These are phyloP conservation scores for Lanmaoa rubissima DNA, from an alignment of 768 basidiomycete species.

Conservation along the genomic window DNA sequence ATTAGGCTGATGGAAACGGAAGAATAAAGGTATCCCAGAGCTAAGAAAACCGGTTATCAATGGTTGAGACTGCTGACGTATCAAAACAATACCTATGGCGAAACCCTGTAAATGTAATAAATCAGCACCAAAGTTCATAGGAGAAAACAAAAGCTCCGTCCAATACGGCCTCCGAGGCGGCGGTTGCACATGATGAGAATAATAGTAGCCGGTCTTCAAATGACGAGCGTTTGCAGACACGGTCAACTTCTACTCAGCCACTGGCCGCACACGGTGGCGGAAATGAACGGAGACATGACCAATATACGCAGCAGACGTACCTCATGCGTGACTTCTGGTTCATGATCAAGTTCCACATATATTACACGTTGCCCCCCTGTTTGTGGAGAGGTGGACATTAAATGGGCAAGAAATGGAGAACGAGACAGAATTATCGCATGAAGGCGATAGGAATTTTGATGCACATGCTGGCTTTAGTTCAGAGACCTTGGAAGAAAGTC, in stretches of 20 bases:
- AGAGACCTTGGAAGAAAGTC: slow-evolving; percentile 10
- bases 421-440: slow-evolving; percentile 86
- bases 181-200: slow-evolving; percentile 14
- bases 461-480: slow-evolving; percentile 54
- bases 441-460: slow-evolving; percentile 70
- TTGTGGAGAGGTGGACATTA: slow-evolving; percentile 81
- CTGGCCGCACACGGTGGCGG: slow-evolving; percentile 27
- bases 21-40: slow-evolving; percentile 80
- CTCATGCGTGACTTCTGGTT: slow-evolving; percentile 83
- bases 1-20: slow-evolving; percentile 66
- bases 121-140: slow-evolving; percentile 16
- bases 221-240: slow-evolving; percentile 17
- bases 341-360: slow-evolving; percentile 71
- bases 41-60: slow-evolving; percentile 38
- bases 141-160: slow-evolving; percentile 13
- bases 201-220: slow-evolving; percentile 16
- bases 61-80: slow-evolving; percentile 5
- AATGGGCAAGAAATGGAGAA: slow-evolving; percentile 83
- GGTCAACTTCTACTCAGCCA: slow-evolving; percentile 17
- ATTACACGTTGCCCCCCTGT: slow-evolving; percentile 63
- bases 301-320: slow-evolving; percentile 43
- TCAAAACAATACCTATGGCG: slow-evolving; percentile 55
- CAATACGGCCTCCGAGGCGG: slow-evolving; percentile 23
- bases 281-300: slow-evolving; percentile 29
- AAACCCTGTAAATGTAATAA: slow-evolving; percentile 51